A percentile compares a stretch with the other conserved stretches of the same genome.
These are phyloP conservation scores for Globomyces sp. DNA, from an alignment of 371 early-diverging fungal species.

Conservation along the genomic window DNA sequence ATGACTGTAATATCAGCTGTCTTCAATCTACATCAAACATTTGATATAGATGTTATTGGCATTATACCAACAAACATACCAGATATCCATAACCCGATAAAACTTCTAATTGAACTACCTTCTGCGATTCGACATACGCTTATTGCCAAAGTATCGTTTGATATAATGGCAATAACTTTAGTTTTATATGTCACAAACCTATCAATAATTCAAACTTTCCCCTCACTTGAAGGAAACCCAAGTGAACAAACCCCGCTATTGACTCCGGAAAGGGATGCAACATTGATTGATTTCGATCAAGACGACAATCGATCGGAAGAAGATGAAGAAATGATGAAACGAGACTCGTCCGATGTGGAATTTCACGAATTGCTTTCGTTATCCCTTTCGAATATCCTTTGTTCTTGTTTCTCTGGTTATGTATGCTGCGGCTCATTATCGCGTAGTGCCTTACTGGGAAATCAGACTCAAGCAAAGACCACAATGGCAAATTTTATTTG, in stretches of 20 bases:
- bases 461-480: conserved; percentile 25
- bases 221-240: too few species aligned
- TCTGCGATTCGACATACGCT: neutral
- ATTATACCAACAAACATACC: conserved; percentile 49
- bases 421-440: conserved; percentile 32
- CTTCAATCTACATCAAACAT: conserved; percentile 35
- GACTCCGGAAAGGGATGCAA: too few species aligned
- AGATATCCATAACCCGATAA: conserved; percentile 22
- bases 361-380: conserved; percentile 50
- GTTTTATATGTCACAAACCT: conserved; percentile 50
- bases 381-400: conserved; percentile 41
- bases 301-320: too few species aligned
- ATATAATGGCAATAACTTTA: conserved; percentile 40
- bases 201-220: conserved; percentile 49
- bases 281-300: too few species aligned
- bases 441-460: conserved; percentile 30
- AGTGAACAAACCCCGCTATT: too few species aligned
- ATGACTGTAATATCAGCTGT: conserved; percentile 30
- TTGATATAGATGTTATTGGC: conserved; percentile 45
- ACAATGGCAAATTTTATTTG: conserved; percentile 40
- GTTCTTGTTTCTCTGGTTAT: conserved; percentile 45
- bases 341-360: conserved; percentile 5
- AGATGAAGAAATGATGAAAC: too few species aligned
- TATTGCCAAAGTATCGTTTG: conserved; percentile 34
- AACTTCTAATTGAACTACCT: neutral